These are phyloP conservation scores for Calonectria pteridis DNA, from an alignment of 2,329 filamentous ascomycete genomes.

Conservation along the genomic window DNA sequence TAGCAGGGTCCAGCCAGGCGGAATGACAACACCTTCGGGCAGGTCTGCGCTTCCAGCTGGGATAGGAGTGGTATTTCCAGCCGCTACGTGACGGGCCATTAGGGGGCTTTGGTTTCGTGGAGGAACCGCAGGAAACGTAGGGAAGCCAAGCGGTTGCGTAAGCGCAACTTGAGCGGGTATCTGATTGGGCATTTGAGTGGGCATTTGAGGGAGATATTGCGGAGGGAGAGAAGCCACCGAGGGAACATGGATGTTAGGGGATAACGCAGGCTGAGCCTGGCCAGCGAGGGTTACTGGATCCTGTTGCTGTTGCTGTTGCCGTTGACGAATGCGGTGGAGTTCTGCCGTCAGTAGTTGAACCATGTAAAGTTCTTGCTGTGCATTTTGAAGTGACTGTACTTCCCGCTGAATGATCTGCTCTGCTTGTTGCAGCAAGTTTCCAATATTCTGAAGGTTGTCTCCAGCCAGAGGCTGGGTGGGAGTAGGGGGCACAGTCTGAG, in stretches of 20 bases:
- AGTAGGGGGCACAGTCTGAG: constrained; percentile 32
- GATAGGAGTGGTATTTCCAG: constrained; percentile 62
- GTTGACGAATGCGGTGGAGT: constrained; percentile 72
- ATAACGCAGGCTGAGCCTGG: constrained; percentile 26
- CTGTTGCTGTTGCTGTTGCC: constrained; percentile 54
- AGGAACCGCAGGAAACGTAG: constrained; percentile 43
- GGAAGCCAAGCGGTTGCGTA: constrained; percentile 34
- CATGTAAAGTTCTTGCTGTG: constrained; percentile 76
- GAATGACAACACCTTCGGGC: constrained; percentile 73
- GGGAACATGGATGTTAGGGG: constrained; percentile 24
- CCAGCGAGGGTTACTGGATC: constrained; percentile 41
- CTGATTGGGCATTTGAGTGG: constrained; percentile 34
- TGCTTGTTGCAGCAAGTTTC: constrained; percentile 72
- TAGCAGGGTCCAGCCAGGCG: constrained; percentile 74
- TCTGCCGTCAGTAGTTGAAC: constrained; percentile 77
- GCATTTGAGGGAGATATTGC: constrained; percentile 30
- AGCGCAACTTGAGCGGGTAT: constrained; percentile 29
- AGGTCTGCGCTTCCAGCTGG: constrained; percentile 72
- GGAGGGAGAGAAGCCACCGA: constrained; percentile 30
- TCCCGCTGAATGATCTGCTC: constrained; percentile 79
- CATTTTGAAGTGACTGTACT: constrained; percentile 70
- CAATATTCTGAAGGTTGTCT: constrained; percentile 60
- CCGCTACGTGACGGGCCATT: constrained; percentile 61
- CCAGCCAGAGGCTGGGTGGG: constrained; percentile 39
- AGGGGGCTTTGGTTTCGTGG: constrained; percentile 55